Conservation (phyloP, 2,329 filamentous ascomycete species). For the Fusarium oligoseptatum region DNA sequence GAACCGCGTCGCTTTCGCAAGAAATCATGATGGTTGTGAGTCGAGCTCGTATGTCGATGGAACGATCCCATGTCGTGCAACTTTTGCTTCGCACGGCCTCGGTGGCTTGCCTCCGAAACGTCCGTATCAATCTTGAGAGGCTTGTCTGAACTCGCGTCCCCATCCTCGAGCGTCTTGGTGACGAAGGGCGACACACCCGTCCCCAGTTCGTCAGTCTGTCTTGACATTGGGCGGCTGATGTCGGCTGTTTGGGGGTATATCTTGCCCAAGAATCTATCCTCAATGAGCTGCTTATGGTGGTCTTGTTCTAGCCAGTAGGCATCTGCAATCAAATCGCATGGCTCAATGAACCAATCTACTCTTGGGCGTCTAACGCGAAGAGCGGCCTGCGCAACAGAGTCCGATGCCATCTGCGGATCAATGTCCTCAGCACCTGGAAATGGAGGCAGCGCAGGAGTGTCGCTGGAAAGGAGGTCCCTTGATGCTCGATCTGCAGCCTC, state of each 20-base stretch:
- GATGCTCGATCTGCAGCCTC: conserved; percentile 62
- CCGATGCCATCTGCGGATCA: conserved; percentile 57
- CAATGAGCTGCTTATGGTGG: conserved; percentile 83
- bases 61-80: conserved; percentile 68
- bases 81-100: conserved; percentile 72
- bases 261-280: conserved; percentile 81
- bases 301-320: conserved; percentile 89
- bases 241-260: conserved; percentile 70
- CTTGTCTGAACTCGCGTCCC: conserved; percentile 39
- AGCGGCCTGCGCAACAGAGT: conserved; percentile 58
- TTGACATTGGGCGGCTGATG: conserved; percentile 49
- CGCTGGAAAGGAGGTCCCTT: conserved; percentile 41
- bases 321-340: conserved; percentile 90
- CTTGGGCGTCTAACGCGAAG: conserved; percentile 78
- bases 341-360: conserved; percentile 86
- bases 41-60: conserved; percentile 65
- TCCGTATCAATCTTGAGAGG: conserved; percentile 55
- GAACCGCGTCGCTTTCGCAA: conserved; percentile 64
- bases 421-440: conserved; percentile 63
- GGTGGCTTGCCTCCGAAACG: conserved; percentile 63
- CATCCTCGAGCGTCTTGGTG: conserved; percentile 43
- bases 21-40: conserved; percentile 66
- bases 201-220: conserved; percentile 46
- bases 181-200: conserved; percentile 44
- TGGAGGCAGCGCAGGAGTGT: conserved; percentile 54